A percentile compares a stretch with the other conserved stretches of the same genome.
Evolutionary conservation across 106 monocot species (phyloP).

Genomic region (Apostasia ramifera): DNA sequence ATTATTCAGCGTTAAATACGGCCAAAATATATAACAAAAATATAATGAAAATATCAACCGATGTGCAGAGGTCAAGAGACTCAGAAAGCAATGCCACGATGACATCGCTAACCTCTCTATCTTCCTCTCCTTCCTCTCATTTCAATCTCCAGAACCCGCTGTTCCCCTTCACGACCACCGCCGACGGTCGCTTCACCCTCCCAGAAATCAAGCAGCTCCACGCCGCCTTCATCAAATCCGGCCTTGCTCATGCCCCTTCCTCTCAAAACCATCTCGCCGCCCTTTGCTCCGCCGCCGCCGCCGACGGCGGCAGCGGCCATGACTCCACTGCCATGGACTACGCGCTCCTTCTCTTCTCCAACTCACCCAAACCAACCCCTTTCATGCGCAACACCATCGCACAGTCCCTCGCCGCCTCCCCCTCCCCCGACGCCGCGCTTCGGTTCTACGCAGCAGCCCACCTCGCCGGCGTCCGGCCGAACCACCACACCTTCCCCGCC

Average conservation of each 20-base stretch:
- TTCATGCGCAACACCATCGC: slow-evolving; percentile 15
- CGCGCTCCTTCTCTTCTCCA: slow-evolving; percentile 10
- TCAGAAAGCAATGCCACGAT: neutral
- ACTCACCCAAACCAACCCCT: neutral
- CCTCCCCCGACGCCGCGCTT: neutral
- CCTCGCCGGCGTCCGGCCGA: neutral
- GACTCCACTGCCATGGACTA: neutral
- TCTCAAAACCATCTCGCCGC: neutral
- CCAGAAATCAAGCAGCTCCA: slow-evolving; percentile 6
- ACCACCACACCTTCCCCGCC: slow-evolving; percentile 8
- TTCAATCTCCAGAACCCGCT: neutral
- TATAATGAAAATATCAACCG: no score
- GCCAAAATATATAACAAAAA: no score
- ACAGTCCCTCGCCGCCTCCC: slow-evolving; percentile 1
- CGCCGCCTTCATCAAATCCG: neutral
- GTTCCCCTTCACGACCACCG: neutral
- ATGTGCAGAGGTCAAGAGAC: no score
- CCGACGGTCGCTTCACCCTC: neutral
- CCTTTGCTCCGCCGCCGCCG: neutral
- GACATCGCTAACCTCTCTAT: neutral
- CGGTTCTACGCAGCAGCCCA: neutral
- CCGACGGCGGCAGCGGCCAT: neutral
- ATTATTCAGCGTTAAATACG: no score
- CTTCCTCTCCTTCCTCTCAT: neutral
- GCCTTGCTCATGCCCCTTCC: neutral